Percentiles rank a stretch among this genome's conserved stretches.
phyloP scores from a whole-genome alignment of 345 rosid genomes.

The Eucalyptus lansdowneana region DNA sequence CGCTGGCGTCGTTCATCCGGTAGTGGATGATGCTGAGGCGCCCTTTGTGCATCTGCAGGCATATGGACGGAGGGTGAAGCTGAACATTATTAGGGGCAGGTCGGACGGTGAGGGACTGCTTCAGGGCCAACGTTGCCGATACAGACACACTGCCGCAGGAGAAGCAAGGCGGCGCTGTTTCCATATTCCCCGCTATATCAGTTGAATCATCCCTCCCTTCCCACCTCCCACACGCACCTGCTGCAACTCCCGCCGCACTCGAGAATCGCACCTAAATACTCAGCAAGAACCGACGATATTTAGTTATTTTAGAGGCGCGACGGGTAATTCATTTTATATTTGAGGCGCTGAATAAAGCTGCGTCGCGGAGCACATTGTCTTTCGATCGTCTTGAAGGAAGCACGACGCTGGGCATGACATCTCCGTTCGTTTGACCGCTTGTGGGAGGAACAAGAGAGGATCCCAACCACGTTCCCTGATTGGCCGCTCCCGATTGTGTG shows the following conservation, averaged over 20 bases:
- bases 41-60: not conserved
- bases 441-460: conserved; percentile 7
- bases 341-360: not conserved
- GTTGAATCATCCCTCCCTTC: not conserved
- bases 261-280: not conserved
- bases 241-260: not conserved
- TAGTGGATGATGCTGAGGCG: not conserved
- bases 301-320: not conserved
- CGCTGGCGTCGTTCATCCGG: not conserved
- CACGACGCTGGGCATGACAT: not conserved
- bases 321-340: not conserved
- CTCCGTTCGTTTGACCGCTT: not conserved
- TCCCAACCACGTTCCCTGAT: conserved; percentile 19
- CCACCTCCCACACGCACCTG: not conserved
- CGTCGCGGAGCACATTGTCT: not conserved
- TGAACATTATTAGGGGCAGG: not conserved
- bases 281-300: not conserved
- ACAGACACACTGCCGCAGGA: conserved; percentile 31
- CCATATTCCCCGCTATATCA: not conserved
- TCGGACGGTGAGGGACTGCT: conserved; percentile 3
- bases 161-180: conserved; percentile 38
- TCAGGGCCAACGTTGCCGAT: not conserved
- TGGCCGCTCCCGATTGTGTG: conserved; percentile 34
- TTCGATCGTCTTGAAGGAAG: not conserved
- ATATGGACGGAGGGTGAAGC: not conserved